phyloP scores from a whole-genome alignment of 148 eudicot genomes.

The Linanthus parryae region DNA sequence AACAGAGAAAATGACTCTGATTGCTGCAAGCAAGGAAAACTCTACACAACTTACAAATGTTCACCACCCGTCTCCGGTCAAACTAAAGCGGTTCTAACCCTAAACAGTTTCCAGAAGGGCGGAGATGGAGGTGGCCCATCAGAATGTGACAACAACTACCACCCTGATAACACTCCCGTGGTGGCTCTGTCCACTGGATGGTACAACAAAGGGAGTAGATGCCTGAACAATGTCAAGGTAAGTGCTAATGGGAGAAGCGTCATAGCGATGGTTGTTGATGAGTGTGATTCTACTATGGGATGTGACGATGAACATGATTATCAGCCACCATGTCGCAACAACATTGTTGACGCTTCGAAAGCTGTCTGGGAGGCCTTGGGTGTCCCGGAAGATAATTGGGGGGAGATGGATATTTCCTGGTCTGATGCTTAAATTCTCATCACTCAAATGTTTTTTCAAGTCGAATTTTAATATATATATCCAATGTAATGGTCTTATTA shows the following conservation, averaged over 20 bases:
- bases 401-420: background rate
- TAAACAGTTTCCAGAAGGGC: background rate
- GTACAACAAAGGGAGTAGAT: background rate
- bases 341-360: background rate
- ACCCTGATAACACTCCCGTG: background rate
- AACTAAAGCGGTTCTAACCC: no score
- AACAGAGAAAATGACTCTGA: background rate
- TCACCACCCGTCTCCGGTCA: background rate
- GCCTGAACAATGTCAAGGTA: background rate
- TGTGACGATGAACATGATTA: background rate
- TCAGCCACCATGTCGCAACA: background rate
- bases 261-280: background rate
- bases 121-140: background rate
- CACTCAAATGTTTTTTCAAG: no score
- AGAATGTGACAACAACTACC: background rate
- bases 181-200: background rate
- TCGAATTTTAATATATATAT: no score
- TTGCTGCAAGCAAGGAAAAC: background rate
- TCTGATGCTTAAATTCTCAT: no score
- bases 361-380: background rate
- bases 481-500: no score
- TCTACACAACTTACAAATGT: background rate
- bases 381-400: background rate
- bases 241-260: background rate
- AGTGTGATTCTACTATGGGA: conserved; percentile 4